Evolutionary conservation across 495 filamentous ascomycete genomes (phyloP).

Genomic region (Trichoderma asperelloides): DNA sequence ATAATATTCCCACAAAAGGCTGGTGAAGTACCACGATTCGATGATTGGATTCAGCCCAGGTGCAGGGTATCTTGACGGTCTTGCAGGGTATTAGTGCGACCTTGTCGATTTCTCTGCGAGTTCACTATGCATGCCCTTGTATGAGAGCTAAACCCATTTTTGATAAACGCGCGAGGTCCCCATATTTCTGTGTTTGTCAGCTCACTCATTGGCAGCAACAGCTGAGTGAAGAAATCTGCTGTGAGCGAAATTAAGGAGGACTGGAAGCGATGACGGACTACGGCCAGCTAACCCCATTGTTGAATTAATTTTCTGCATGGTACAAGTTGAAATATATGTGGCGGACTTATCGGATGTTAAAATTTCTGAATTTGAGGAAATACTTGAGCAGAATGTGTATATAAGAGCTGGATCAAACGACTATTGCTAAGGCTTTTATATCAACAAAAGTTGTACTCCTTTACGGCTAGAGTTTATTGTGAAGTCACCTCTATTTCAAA

Average conservation of each 20-base stretch:
- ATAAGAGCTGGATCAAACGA: neutral
- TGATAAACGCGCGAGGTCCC: neutral
- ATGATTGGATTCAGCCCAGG: neutral
- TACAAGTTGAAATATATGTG: neutral
- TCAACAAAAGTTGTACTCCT: neutral
- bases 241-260: neutral
- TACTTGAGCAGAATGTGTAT: neutral
- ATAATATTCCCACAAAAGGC: neutral
- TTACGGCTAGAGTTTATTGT: neutral
- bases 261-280: neutral
- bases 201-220: too few relatives aligned
- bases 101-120: neutral
- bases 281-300: neutral
- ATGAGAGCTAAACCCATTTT: neutral
- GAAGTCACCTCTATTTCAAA: neutral
- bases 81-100: neutral
- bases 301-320: neutral
- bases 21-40: neutral
- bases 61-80: neutral
- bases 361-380: neutral
- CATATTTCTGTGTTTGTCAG: neutral
- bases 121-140: neutral
- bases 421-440: neutral
- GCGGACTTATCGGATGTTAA: neutral
- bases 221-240: neutral